Conservation (phyloP, 2,329 filamentous ascomycete genomes). For the Phialophora tarda region DNA sequence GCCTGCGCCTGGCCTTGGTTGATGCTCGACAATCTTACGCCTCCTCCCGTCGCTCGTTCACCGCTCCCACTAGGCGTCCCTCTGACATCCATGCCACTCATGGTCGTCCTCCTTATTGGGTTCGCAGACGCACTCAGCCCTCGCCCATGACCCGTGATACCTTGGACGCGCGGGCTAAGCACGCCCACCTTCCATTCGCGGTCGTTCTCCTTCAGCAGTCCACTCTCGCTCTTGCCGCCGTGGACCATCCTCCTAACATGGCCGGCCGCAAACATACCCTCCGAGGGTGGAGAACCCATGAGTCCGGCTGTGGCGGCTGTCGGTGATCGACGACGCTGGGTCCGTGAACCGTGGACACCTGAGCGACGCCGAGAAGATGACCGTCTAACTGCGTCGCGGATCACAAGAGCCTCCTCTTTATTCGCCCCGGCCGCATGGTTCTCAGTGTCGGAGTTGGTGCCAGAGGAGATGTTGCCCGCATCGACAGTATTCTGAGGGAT, state of each 20-base stretch:
- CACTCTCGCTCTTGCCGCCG: slow-evolving; percentile 54
- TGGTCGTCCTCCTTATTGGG: slow-evolving; percentile 45
- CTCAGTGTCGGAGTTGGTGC: slow-evolving; percentile 54
- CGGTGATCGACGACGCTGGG: slow-evolving; percentile 59
- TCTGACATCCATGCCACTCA: slow-evolving; percentile 32
- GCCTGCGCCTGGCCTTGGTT: slow-evolving; percentile 18
- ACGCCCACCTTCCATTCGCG: slow-evolving; percentile 58
- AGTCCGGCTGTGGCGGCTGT: slow-evolving; percentile 49
- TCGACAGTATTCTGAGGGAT: slow-evolving; percentile 42
- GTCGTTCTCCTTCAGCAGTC: slow-evolving; percentile 59
- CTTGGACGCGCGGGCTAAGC: slow-evolving; percentile 60
- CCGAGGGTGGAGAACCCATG: slow-evolving; percentile 60
- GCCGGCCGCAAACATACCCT: slow-evolving; percentile 66
- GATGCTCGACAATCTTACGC: slow-evolving; percentile 28
- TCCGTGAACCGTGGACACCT: slow-evolving; percentile 45
- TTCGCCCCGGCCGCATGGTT: slow-evolving; percentile 45
- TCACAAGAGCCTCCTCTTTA: slow-evolving; percentile 60
- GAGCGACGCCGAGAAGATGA: slow-evolving; percentile 54
- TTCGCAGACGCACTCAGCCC: slow-evolving; percentile 56
- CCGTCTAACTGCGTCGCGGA: slow-evolving; percentile 63
- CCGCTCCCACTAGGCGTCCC: slow-evolving; percentile 21
- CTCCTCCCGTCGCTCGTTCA: slow-evolving; percentile 18
- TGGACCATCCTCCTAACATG: slow-evolving; percentile 67
- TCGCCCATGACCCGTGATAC: slow-evolving; percentile 33
- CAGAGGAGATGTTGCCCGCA: slow-evolving; percentile 45